These are phyloP conservation scores for Colletotrichum somersetense DNA, from an alignment of 2,329 filamentous ascomycete genomes.

Conservation along the genomic window DNA sequence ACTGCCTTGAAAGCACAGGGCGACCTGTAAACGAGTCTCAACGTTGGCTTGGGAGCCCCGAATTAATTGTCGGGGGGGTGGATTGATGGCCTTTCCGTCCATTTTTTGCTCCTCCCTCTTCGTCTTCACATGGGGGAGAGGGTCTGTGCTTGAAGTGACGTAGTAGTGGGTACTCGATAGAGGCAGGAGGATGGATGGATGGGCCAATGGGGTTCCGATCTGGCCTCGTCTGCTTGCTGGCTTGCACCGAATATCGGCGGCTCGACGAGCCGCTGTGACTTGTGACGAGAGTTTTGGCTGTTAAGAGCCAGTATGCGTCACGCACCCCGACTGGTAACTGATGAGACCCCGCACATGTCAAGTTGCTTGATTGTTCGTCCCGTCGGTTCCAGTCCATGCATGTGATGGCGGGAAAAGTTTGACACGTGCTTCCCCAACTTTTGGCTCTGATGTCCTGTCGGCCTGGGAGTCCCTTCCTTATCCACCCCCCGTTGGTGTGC, in stretches of 20 bases:
- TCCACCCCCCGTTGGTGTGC: neutral
- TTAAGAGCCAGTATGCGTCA: neutral
- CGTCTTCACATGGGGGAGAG: constrained; percentile 38
- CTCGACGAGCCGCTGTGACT: constrained; percentile 30
- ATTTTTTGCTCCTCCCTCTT: neutral
- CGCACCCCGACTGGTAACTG: neutral
- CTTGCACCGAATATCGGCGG: constrained; percentile 41
- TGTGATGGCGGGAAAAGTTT: constrained; percentile 41
- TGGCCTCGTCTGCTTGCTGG: constrained; percentile 7
- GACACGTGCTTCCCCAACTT: constrained; percentile 42
- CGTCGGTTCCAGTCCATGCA: constrained; percentile 33
- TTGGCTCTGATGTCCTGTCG: constrained; percentile 26
- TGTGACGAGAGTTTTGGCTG: constrained; percentile 12
- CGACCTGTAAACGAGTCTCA: constrained; percentile 11
- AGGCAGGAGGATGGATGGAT: neutral
- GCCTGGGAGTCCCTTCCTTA: neutral
- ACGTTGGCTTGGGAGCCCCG: constrained; percentile 7
- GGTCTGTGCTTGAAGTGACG: constrained; percentile 37
- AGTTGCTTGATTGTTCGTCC: constrained; percentile 36
- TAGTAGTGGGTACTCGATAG: neutral
- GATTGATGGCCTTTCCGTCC: neutral
- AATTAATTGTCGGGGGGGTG: constrained; percentile 3
- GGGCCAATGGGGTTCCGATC: constrained; percentile 19
- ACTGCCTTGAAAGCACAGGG: neutral
- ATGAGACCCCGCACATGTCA: constrained; percentile 19